Evolutionary conservation across 2,329 filamentous ascomycete genomes (phyloP), one percentile per base, ranked within the genome.

Genomic region (Lachnellula arida): DNA sequence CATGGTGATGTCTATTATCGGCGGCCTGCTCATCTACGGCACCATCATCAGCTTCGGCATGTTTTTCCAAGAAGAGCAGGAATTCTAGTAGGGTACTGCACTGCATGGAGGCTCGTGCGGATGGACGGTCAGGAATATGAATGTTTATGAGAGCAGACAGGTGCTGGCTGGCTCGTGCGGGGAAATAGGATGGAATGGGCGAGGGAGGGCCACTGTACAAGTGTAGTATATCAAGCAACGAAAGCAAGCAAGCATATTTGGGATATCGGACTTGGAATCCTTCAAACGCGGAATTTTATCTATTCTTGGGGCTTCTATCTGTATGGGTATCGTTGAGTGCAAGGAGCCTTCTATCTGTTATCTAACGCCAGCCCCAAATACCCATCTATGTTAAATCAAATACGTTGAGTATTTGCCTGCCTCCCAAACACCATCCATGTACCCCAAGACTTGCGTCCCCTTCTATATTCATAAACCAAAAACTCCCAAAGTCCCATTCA

Each of bases 11-110:
- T 95, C 89, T 51, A 88, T 99, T 66, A 76, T 93, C 51, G 94
- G 94, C 28, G 94, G 94, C 51, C 78, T 97, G 57, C 77, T 99
- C 71, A 99, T 99, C 72, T 99, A 99, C 75, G 90, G 91, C 55
- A 99, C 94, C 49, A 97, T 99, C 71, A 95, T 99, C 75, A 94
- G 89, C 76, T 99, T 99, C 74, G 87, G 89, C 63, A 89, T 97
- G 85, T 99, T 97, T 78, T 99, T 99, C 80, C 88, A 93, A 72
- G 92, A 97, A 74, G 91, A 97, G 72, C 89, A 96, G 70, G 94
- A 97, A 67, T 99, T 97, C 73, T 97, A 63, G 46, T 19, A 19
- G 19, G 15, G 44, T 23, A 8, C 5, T 12, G 25, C 23, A n/a
- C 15, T 23, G 17, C 19, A 19, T 19, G 19, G 19, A 37, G 8